A percentile compares a stretch with the other conserved stretches of the same genome.
These are phyloP conservation scores for Theobroma cacao DNA, from an alignment of 345 rosid species.

Conservation along the genomic window DNA sequence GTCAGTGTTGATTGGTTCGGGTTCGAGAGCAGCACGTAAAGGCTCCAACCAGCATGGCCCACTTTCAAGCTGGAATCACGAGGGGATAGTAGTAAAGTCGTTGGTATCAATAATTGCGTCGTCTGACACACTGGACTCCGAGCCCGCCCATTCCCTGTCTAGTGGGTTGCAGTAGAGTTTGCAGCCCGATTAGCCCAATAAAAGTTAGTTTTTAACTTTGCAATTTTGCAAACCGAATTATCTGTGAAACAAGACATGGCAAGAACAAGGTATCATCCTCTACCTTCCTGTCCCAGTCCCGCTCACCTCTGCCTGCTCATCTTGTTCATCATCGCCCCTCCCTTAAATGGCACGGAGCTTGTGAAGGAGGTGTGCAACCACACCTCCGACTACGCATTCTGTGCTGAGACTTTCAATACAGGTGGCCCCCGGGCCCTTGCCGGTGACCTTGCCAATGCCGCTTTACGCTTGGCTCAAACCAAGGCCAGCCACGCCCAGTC, in stretches of 20 bases:
- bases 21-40: neutral
- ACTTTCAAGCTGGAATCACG: neutral
- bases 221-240: neutral
- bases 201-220: neutral
- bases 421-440: conserved; percentile 11
- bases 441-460: conserved; percentile 9
- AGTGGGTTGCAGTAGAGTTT: neutral
- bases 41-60: neutral
- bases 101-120: no score
- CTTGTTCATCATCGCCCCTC: neutral
- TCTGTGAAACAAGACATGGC: neutral
- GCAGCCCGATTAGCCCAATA: neutral
- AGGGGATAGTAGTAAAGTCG: no score
- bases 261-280: neutral
- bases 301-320: neutral
- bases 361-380: conserved; percentile 25
- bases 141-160: neutral
- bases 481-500: conserved; percentile 14
- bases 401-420: conserved; percentile 9
- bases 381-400: conserved; percentile 25
- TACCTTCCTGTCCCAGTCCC: neutral
- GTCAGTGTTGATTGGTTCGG: no score
- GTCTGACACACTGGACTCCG: no score
- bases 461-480: conserved; percentile 18
- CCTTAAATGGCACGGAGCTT: conserved; percentile 3